Base-by-base conservation (phyloP, 768 basidiomycete species). In the Mycena vulgaris region DNA sequence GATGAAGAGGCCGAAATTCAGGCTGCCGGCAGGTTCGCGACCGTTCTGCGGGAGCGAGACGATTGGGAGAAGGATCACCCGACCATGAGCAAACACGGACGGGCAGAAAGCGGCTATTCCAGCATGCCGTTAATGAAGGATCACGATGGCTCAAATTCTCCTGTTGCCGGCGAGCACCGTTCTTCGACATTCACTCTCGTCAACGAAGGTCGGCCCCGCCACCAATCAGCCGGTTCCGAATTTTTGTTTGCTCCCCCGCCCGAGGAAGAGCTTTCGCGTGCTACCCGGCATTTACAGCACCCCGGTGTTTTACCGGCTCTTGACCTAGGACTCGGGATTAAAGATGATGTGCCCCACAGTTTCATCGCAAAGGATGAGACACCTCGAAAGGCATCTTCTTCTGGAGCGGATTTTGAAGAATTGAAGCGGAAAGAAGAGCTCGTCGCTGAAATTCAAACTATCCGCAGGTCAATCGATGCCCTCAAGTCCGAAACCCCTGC, bases 51-150 rank as follows among this genome's bases (percentile, higher is more conserved):
- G 49, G 96, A 98, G 78, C 90, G 92, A 61, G 88, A 88, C 42
- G 90, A 92, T 66, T 98, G 97, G 97, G 96, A 97, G 77, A 90
- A 86, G 74, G 91, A 94, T 55, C 95, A 98, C 76, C 92, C 93
- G 6, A 83, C 87, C 47, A 81, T 90, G 64, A 76, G 80, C 66
- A 89, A 85, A 75, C 89, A 93, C 78, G 89, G 84, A 39, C 86
- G 93, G 19, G 81, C 88, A 37, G 88, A 89, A 62, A 94, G 92
- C 73, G 87, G 85, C 39, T 81, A 88, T 53, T 93, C 93, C 23
- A 87, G 83, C 64, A 83, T 86, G 35, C 91, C 91, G 39, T 81
- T 94, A 61, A 89, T 93, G 83, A 93, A 91, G 77, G 91, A 90
- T 52, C 83, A 85, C 42, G 88, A 89, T 69, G 83, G 80, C 9